These are phyloP conservation scores for Suillus americanus DNA, from an alignment of 768 basidiomycete species.

Conservation along the genomic window DNA sequence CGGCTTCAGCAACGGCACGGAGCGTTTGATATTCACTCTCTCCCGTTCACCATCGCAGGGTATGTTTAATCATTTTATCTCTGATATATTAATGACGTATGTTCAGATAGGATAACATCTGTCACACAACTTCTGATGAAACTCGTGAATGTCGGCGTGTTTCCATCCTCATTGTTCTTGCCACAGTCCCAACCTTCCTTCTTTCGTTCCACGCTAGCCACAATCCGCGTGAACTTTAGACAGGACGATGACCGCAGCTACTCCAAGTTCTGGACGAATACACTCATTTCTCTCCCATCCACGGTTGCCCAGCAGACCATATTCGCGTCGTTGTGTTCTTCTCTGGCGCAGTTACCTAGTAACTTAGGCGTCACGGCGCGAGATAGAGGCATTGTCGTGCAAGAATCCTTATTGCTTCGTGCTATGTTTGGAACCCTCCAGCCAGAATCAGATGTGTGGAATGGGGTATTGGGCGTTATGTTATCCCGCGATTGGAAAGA, in stretches of 20 bases:
- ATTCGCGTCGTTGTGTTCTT: constrained; percentile 56
- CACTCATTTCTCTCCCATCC: constrained; percentile 50
- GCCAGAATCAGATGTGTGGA: constrained; percentile 51
- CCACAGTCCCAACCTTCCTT: constrained; percentile 71
- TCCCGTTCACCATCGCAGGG: constrained; percentile 41
- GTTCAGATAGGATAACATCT: constrained; percentile 39
- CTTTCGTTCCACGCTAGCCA: constrained; percentile 51
- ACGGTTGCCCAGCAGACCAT: constrained; percentile 54
- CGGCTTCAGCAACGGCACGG: constrained; percentile 49
- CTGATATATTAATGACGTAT: constrained; percentile 12
- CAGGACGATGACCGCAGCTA: constrained; percentile 35
- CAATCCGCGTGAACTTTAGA: constrained; percentile 43
- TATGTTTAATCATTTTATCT: constrained; percentile 25
- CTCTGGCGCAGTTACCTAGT: constrained; percentile 36
- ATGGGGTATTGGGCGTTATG: constrained; percentile 44
- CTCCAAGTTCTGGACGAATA: constrained; percentile 46
- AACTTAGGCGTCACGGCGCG: constrained; percentile 29
- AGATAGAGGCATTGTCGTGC: constrained; percentile 45
- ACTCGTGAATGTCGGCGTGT: constrained; percentile 66
- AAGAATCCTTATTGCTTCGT: constrained; percentile 54
- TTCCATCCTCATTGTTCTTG: constrained; percentile 50
- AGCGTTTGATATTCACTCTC: constrained; percentile 49
- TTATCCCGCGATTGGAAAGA: constrained; percentile 60
- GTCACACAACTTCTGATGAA: constrained; percentile 60
- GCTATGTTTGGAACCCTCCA: constrained; percentile 52